Evolutionary conservation across 1,139 yeast species (phyloP), one percentile per base, ranked within the genome.

Genomic region (Debaryomycetaceae sp.): DNA sequence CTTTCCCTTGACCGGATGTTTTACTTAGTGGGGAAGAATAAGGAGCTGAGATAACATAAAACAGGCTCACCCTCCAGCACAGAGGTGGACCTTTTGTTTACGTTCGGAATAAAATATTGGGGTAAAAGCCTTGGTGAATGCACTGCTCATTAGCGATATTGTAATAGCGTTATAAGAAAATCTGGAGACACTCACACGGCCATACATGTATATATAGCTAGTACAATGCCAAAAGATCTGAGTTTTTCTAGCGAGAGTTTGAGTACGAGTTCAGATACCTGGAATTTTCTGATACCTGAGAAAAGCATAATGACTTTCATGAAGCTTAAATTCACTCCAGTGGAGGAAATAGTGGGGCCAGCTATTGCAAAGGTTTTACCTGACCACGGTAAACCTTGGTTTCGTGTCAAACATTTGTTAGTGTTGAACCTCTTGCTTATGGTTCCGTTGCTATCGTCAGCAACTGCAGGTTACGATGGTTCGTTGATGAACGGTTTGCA

Each of bases 401-500:
- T 37, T 20, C 5, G 14, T 17, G 14, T 11, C 4, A 34, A 44
- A 8, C 72, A 76, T 48, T 57, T 78, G 41, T 49, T 65, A 6
- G 48, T 52, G 36, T 63, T 78, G 47, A 72, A 73, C 49, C 42
- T 63, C 30, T 50, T 67, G 20, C 54, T 77, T 17, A 58, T 75
- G 20, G 55, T 72, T 34, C 65, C 75, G 33, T 64, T 78, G 34
- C 56, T 77, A 34, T 62, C 78, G 9, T 70, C 79, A 23, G 72
- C 80, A 31, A 74, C 71, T 50, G 71, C 68, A 39, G 83, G 83
- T 24, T 78, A 68, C 49, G 83, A 78, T 59, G 78, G 80, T 38
- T 70, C 78, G 5, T 62, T 78, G 63, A 59, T 78, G 59, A 78
- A 78, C 52, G 80, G 80, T 38, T 63, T 79, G 45, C 82, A 77